Percentiles rank a stretch among this genome's conserved stretches.
Evolutionary conservation across 2,329 filamentous ascomycete species (phyloP).

Genomic region (Penicillium occitanis): DNA sequence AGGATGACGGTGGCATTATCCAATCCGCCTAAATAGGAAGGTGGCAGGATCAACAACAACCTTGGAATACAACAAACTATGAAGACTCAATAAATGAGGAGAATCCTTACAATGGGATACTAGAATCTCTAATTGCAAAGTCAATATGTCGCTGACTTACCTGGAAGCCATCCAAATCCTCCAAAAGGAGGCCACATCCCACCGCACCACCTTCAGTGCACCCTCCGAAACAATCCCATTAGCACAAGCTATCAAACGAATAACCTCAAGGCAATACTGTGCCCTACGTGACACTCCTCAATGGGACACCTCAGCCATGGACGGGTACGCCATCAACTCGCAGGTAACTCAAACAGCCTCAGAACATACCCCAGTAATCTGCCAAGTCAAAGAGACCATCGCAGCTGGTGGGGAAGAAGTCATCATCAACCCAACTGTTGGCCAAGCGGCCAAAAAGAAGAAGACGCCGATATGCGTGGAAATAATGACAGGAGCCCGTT

Average conservation of each 20-base stretch:
- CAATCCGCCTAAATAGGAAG: neutral
- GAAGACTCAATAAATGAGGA: neutral
- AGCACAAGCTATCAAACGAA: neutral
- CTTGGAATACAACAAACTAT: neutral
- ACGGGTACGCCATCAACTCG: slow-evolving; percentile 31
- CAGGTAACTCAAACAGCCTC: slow-evolving; percentile 24
- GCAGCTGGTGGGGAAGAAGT: slow-evolving; percentile 26
- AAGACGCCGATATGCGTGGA: slow-evolving; percentile 27
- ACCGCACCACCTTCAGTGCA: neutral
- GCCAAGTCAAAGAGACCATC: slow-evolving; percentile 24
- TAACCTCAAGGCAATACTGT: slow-evolving; percentile 6
- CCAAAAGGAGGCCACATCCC: neutral
- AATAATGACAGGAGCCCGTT: slow-evolving; percentile 35
- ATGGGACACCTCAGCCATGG: slow-evolving; percentile 34
- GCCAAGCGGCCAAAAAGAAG: neutral
- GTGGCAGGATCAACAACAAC: neutral
- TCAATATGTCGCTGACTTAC: slow-evolving; percentile 3
- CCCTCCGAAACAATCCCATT: slow-evolving; percentile 6
- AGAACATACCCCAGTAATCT: slow-evolving; percentile 23
- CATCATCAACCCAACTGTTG: neutral
- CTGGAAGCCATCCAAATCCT: slow-evolving; percentile 3
- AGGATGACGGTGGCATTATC: neutral
- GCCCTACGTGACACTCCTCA: slow-evolving; percentile 25
- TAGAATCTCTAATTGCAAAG: neutral
- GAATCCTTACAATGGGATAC: neutral